Conservation (phyloP, 495 filamentous ascomycete species). For the Chaetomium fimeti region DNA sequence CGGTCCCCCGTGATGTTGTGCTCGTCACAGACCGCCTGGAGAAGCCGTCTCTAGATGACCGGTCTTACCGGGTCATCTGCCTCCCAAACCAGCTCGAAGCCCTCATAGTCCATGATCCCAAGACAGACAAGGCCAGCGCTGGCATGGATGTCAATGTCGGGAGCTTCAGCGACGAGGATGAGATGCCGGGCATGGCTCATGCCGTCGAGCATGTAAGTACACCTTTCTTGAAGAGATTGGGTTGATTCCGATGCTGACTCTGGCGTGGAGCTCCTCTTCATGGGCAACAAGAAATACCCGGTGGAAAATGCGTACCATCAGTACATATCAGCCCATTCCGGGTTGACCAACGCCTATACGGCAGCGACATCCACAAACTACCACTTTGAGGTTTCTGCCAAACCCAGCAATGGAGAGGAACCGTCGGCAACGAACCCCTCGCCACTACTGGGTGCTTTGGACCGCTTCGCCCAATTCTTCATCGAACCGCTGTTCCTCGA, state of each 20-base stretch:
- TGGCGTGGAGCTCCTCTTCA: slow-evolving; percentile 75
- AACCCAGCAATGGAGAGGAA: slow-evolving; percentile 56
- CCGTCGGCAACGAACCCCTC: slow-evolving; percentile 57
- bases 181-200: slow-evolving; percentile 92
- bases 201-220: slow-evolving; percentile 67
- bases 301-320: slow-evolving; percentile 94
- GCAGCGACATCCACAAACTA: slow-evolving; percentile 94
- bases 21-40: slow-evolving; percentile 78
- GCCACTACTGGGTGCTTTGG: slow-evolving; percentile 83
- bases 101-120: slow-evolving; percentile 87
- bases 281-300: slow-evolving; percentile 98
- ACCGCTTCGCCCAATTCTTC: slow-evolving; percentile 98
- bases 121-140: slow-evolving; percentile 95
- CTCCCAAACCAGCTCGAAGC: slow-evolving; percentile 90
- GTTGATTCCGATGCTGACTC: slow-evolving; percentile 19
- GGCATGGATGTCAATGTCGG: slow-evolving; percentile 95
- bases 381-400: slow-evolving; percentile 90
- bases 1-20: slow-evolving; percentile 46
- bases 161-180: slow-evolving; percentile 85
- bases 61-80: slow-evolving; percentile 82
- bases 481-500: slow-evolving; percentile 85
- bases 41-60: slow-evolving; percentile 82
- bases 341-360: slow-evolving; percentile 93
- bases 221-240: neutral
- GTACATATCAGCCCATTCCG: slow-evolving; percentile 85